These are phyloP conservation scores for Asparagopsis taxiformis DNA, from an alignment of 31 red algal genomes.

Conservation along the genomic window DNA sequence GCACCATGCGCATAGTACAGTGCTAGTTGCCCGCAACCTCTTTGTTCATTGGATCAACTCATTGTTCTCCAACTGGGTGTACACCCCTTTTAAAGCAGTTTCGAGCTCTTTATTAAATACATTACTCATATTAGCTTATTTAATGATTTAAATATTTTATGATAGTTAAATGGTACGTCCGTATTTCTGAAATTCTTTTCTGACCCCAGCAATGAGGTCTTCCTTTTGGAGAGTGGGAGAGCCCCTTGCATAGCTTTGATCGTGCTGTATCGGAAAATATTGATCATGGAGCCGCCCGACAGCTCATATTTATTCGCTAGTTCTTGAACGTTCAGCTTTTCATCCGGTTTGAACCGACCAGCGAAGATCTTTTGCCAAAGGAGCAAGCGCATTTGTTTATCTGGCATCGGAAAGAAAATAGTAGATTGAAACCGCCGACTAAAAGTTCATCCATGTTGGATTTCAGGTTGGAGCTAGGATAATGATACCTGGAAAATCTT, in stretches of 20 bases:
- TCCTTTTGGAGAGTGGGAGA: not conserved
- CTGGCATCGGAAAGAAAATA: conserved; percentile 7
- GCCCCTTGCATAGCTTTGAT: not conserved
- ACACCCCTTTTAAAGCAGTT: no score
- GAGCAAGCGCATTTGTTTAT: not conserved
- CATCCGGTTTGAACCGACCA: not conserved
- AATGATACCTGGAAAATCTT: not conserved
- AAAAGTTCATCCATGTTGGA: conserved; percentile 11
- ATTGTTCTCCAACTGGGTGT: no score
- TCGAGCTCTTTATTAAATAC: no score
- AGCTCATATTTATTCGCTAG: not conserved
- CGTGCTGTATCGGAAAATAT: not conserved
- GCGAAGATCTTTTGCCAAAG: not conserved
- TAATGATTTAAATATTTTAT: no score
- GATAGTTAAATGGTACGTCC: not conserved
- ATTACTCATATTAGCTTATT: no score
- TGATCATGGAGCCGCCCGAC: not conserved
- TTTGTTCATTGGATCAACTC: no score
- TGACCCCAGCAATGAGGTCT: not conserved
- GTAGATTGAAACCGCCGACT: conserved; percentile 1
- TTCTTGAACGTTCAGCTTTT: not conserved
- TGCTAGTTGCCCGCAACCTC: no score
- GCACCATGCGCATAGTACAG: no score
- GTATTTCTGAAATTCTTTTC: not conserved
- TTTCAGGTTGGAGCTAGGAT: conserved; percentile 5